phyloP scores from a whole-genome alignment of 768 basidiomycete species.

The Mycena rosella region DNA sequence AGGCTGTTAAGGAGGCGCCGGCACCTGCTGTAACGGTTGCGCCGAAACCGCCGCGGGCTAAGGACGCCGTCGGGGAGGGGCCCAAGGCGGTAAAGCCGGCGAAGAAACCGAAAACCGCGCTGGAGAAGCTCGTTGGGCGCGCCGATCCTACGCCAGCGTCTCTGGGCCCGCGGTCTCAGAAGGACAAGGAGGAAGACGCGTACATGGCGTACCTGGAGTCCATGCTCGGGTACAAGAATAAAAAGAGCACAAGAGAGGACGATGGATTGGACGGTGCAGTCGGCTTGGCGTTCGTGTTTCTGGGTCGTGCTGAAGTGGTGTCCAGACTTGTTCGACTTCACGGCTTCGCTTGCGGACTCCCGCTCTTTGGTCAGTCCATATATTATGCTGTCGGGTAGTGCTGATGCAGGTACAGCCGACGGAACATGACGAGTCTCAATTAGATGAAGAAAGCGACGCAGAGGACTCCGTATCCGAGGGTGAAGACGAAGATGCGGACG shows the following conservation, averaged over 20 bases:
- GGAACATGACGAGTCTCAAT: conserved; percentile 9
- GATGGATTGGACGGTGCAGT: conserved; percentile 89
- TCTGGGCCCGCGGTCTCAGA: conserved; percentile 45
- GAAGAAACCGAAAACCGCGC: conserved; percentile 44
- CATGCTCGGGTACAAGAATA: conserved; percentile 73
- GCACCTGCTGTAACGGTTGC: not conserved
- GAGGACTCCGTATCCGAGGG: conserved; percentile 1
- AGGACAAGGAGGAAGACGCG: conserved; percentile 80
- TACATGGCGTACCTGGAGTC: conserved; percentile 89
- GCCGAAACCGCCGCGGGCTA: conserved; percentile 7
- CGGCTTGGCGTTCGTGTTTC: not conserved
- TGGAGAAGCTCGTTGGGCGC: conserved; percentile 49
- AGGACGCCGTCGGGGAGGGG: not conserved
- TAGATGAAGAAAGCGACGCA: conserved; percentile 1
- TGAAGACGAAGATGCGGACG: conserved; percentile 44
- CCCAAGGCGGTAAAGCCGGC: conserved; percentile 12
- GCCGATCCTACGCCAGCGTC: conserved; percentile 26
- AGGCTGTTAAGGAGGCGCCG: not conserved
- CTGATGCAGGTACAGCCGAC: conserved; percentile 24
- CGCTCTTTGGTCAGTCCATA: not conserved
- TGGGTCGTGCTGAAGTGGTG: conserved; percentile 12
- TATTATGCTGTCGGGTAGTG: not conserved
- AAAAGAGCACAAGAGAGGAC: conserved; percentile 63
- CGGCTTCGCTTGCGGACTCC: conserved; percentile 51
- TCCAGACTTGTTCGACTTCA: conserved; percentile 68